These are phyloP conservation scores for Zygosaccharomyces bailii DNA, from an alignment of 805 yeast species.

Conservation along the genomic window DNA sequence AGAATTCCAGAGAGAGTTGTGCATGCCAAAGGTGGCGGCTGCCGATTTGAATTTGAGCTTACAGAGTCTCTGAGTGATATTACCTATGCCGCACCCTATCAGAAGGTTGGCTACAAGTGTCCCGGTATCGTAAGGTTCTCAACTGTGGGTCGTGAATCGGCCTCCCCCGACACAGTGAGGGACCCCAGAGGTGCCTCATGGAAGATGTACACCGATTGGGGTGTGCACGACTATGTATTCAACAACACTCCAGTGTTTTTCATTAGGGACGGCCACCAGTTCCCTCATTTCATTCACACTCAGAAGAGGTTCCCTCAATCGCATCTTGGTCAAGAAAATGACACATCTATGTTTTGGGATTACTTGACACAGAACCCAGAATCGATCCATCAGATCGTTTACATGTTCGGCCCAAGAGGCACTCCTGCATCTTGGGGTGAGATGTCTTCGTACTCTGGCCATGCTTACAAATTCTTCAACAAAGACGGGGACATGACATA, in stretches of 20 bases:
- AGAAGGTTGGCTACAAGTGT: slow-evolving; percentile 41
- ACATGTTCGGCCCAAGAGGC: slow-evolving; percentile 59
- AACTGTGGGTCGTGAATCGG: slow-evolving; percentile 83
- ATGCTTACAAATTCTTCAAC: slow-evolving; percentile 57
- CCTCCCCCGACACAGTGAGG: slow-evolving; percentile 78
- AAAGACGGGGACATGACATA: slow-evolving; percentile 48
- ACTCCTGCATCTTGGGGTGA: slow-evolving; percentile 51
- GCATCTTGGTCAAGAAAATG: slow-evolving; percentile 42
- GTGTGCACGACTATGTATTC: slow-evolving; percentile 79
- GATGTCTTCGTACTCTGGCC: slow-evolving; percentile 65
- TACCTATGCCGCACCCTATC: slow-evolving; percentile 43
- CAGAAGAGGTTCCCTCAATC: slow-evolving; percentile 75
- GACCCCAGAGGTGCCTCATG: slow-evolving; percentile 85
- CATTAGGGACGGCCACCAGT: slow-evolving; percentile 71
- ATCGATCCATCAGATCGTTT: slow-evolving; percentile 53
- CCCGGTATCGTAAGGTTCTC: slow-evolving; percentile 53
- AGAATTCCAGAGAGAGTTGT: slow-evolving; percentile 66
- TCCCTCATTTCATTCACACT: slow-evolving; percentile 85
- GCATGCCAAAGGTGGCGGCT: slow-evolving; percentile 66
- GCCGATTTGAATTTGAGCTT: slow-evolving; percentile 55
- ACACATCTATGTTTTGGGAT: slow-evolving; percentile 57
- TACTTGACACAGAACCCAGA: slow-evolving; percentile 54
- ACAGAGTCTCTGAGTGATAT: slow-evolving; percentile 56
- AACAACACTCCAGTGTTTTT: slow-evolving; percentile 86
- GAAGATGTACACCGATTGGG: slow-evolving; percentile 79